phyloP scores from a whole-genome alignment of 192 early-diverging fungal species.

The Borealophlyctis nickersoniae region DNA sequence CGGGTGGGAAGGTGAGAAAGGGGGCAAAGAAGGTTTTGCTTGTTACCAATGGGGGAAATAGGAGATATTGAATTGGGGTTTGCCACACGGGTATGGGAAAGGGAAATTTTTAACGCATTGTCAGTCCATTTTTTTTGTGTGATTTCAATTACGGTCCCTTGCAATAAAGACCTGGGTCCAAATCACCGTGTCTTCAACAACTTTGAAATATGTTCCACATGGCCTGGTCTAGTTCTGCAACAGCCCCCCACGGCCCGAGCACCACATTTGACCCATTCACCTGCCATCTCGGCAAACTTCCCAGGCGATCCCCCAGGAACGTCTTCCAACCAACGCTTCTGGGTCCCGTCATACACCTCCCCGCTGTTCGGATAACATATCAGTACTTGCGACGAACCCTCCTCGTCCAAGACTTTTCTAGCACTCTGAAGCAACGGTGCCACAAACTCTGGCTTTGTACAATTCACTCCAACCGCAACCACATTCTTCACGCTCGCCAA shows the following conservation, averaged over 20 bases:
- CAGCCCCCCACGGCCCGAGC: not conserved
- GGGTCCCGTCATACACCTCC: not conserved
- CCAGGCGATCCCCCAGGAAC: not conserved
- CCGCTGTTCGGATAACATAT: not conserved
- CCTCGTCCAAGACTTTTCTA: not conserved
- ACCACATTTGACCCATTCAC: not conserved
- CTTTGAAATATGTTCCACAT: too few relatives aligned
- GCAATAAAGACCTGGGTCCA: too few relatives aligned
- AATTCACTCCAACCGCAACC: slow-evolving; percentile 63
- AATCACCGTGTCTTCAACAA: too few relatives aligned
- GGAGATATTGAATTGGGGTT: slow-evolving; percentile 12
- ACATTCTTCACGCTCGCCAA: slow-evolving; percentile 31
- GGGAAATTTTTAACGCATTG: too few relatives aligned
- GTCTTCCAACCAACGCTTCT: not conserved
- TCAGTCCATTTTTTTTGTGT: too few relatives aligned
- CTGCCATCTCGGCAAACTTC: not conserved
- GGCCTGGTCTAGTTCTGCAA: not conserved
- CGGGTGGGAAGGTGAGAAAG: slow-evolving; percentile 17
- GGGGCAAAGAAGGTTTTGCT: slow-evolving; percentile 29
- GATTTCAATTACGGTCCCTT: too few relatives aligned
- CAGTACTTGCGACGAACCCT: not conserved
- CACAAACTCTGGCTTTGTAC: slow-evolving; percentile 48
- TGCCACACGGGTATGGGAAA: too few relatives aligned
- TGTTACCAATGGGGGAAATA: slow-evolving; percentile 27
- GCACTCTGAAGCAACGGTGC: slow-evolving; percentile 3